phyloP scores from a whole-genome alignment of 306 rosid species.

The Canavalia ensiformis region DNA sequence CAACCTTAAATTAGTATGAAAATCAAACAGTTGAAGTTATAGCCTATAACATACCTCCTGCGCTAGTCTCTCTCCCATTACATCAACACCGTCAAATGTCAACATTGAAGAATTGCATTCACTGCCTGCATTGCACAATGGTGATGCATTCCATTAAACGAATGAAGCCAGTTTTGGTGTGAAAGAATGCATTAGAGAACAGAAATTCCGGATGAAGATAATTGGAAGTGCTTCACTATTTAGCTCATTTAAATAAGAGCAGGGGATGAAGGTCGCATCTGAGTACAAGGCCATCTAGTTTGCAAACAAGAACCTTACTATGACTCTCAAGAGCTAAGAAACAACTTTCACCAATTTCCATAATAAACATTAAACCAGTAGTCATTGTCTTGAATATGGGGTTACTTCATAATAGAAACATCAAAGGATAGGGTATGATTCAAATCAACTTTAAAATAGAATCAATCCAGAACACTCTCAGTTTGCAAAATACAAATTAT shows the following conservation, averaged over 20 bases:
- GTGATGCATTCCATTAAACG: conserved; percentile 50
- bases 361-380: not conserved
- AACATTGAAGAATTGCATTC: conserved; percentile 67
- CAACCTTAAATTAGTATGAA: not conserved
- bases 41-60: conserved; percentile 66
- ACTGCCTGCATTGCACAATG: conserved; percentile 77
- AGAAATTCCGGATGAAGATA: conserved; percentile 8
- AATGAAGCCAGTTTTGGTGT: conserved; percentile 12
- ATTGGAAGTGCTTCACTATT: not conserved
- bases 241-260: not conserved
- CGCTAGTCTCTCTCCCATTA: conserved; percentile 86
- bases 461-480: not conserved
- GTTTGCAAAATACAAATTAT: too few species aligned
- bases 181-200: conserved; percentile 38
- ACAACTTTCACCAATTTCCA: not conserved
- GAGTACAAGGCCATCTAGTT: conserved; percentile 8
- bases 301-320: conserved; percentile 18
- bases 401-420: not conserved
- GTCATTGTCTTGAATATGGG: not conserved
- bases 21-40: conserved; percentile 2
- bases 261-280: not conserved
- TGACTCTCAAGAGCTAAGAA: conserved; percentile 7
- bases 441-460: not conserved
- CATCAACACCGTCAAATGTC: conserved; percentile 92
- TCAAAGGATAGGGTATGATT: not conserved